Evolutionary conservation across 305 asterid genomes (phyloP).

Genomic region (Fraxinus latifolia): DNA sequence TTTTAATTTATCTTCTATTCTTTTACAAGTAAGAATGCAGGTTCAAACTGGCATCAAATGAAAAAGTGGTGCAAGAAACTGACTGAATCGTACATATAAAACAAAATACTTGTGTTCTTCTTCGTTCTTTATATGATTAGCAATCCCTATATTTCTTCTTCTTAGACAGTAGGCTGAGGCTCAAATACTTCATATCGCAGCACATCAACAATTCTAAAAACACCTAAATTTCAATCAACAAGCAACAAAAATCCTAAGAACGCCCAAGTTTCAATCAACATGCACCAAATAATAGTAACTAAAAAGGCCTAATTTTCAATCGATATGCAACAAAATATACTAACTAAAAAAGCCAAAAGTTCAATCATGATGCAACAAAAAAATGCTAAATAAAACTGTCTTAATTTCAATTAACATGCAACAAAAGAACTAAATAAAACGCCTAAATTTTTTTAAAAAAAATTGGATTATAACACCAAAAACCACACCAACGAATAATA

Average conservation of each 20-base stretch:
- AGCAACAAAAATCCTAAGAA: neutral
- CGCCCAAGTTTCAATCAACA: constrained; percentile 8
- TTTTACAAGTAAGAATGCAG: neutral
- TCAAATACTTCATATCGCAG: neutral
- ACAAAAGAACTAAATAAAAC: neutral
- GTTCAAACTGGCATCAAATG: neutral
- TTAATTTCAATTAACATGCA: neutral
- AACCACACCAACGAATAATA: constrained; percentile 14
- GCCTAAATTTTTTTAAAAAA: neutral
- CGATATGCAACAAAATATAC: constrained; percentile 4
- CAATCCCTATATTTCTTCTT: neutral
- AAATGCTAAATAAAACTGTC: neutral
- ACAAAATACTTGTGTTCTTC: neutral
- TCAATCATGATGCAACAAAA: constrained; percentile 6
- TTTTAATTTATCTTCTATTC: neutral
- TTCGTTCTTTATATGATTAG: neutral
- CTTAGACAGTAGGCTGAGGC: neutral
- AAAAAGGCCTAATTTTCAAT: constrained; percentile 7
- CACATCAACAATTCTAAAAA: neutral
- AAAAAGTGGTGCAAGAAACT: neutral
- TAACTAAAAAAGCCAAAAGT: neutral
- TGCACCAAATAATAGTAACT: neutral
- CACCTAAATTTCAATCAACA: neutral
- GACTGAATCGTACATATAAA: neutral
- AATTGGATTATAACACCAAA: neutral